A percentile compares a stretch with the other conserved stretches of the same genome.
Evolutionary conservation across 2,329 filamentous ascomycete genomes (phyloP).

Genomic region (Aureobasidium namibiae): DNA sequence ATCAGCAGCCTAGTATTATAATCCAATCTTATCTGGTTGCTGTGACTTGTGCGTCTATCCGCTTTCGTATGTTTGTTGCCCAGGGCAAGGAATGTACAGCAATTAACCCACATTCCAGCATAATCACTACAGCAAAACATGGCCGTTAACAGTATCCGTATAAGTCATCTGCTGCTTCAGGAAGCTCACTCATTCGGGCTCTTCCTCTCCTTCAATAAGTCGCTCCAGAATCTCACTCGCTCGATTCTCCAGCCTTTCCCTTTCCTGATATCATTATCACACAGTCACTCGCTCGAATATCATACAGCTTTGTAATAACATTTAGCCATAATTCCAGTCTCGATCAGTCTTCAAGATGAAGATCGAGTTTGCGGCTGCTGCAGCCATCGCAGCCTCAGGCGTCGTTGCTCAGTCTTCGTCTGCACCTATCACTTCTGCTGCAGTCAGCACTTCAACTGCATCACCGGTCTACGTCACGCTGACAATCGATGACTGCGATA

Average conservation of each 20-base stretch:
- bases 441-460: constrained; percentile 12
- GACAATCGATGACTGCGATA: constrained; percentile 27
- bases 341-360: constrained; percentile 20
- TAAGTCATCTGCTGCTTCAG: constrained; percentile 19
- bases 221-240: constrained; percentile 24
- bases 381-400: constrained; percentile 19
- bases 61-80: constrained; percentile 24
- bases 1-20: not conserved
- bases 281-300: constrained; percentile 11
- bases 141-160: constrained; percentile 21
- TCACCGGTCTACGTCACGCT: constrained; percentile 25
- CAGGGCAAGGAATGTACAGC: constrained; percentile 20
- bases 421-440: constrained; percentile 10
- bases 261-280: not conserved
- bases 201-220: constrained; percentile 19
- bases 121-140: constrained; percentile 21
- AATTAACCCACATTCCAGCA: constrained; percentile 19
- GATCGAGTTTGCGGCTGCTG: constrained; percentile 19
- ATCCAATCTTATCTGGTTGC: constrained; percentile 5
- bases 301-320: constrained; percentile 2
- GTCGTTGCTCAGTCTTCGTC: constrained; percentile 20
- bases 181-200: constrained; percentile 11
- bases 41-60: constrained; percentile 13
- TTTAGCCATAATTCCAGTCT: not conserved
- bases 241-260: constrained; percentile 18